These are phyloP conservation scores for Colletotrichum filicis DNA, from an alignment of 2,329 filamentous ascomycete species.

Conservation along the genomic window DNA sequence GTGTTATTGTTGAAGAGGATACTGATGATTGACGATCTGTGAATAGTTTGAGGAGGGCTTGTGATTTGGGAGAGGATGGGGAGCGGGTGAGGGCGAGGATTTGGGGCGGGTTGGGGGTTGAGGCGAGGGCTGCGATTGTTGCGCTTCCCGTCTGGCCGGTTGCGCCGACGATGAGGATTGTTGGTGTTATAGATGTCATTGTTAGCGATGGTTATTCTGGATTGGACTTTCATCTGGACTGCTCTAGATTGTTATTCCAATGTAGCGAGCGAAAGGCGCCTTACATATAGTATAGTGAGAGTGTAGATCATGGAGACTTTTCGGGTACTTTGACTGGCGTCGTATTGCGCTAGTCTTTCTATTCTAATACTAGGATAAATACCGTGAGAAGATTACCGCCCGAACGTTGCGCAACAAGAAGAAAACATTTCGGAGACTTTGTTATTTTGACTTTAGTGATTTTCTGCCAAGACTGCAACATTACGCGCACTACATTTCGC, in stretches of 20 bases:
- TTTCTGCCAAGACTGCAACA: neutral
- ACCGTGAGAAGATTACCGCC: neutral
- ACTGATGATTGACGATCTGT: neutral
- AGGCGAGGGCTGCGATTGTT: conserved; percentile 44
- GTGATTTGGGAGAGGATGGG: conserved; percentile 15
- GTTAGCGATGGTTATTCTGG: neutral
- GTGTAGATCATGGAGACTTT: conserved; percentile 10
- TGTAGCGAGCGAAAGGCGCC: neutral
- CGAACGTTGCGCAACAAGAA: neutral
- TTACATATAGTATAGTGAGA: neutral
- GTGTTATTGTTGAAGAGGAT: neutral
- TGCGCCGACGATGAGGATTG: conserved; percentile 58
- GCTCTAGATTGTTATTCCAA: neutral
- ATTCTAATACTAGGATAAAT: neutral
- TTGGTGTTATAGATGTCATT: conserved; percentile 42
- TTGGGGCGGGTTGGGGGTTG: neutral
- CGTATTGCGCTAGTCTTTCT: neutral
- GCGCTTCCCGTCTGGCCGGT: conserved; percentile 58
- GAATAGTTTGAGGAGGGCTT: neutral
- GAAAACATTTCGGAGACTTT: neutral
- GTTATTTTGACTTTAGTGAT: neutral
- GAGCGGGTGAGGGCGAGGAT: conserved; percentile 26
- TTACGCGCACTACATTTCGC: neutral
- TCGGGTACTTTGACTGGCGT: conserved; percentile 3
- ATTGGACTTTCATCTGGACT: too few species aligned